phyloP scores from a whole-genome alignment of 371 early-diverging fungal species.

The Mucor mucedo region DNA sequence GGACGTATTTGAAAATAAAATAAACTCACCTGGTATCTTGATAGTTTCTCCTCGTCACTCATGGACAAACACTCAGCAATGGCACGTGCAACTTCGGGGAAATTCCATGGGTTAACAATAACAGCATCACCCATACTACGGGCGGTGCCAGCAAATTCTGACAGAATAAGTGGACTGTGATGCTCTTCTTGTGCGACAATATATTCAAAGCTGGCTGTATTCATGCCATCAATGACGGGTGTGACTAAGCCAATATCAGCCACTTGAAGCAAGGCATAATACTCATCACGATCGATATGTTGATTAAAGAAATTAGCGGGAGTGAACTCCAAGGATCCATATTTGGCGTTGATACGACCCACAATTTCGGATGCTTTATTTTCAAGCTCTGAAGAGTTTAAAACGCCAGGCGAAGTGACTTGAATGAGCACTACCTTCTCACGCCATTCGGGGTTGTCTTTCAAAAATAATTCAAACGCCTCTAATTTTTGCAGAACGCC shows the following conservation, averaged over 20 bases:
- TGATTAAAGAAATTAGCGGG: constrained; percentile 96
- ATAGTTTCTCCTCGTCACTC: constrained; percentile 76
- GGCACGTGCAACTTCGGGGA: constrained; percentile 87
- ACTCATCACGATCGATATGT: constrained; percentile 92
- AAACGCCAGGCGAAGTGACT: constrained; percentile 63
- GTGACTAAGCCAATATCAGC: constrained; percentile 97
- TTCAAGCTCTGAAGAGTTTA: constrained; percentile 71
- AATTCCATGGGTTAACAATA: constrained; percentile 98
- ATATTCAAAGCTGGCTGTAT: constrained; percentile 98
- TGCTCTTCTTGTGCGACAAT: constrained; percentile 95
- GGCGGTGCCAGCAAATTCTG: constrained; percentile 97
- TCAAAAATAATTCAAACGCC: constrained; percentile 93
- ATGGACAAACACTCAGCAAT: constrained; percentile 89
- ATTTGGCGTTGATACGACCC: constrained; percentile 89
- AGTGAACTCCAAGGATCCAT: constrained; percentile 91
- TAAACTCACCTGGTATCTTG: constrained; percentile 69
- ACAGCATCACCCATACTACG: constrained; percentile 87
- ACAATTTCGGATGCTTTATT: constrained; percentile 88
- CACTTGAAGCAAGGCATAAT: constrained; percentile 92
- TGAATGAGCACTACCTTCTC: constrained; percentile 92
- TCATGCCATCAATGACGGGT: constrained; percentile 98
- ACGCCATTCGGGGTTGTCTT: constrained; percentile 88
- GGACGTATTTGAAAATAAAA: neutral
- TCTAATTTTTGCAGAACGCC: constrained; percentile 97
- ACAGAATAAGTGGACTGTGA: constrained; percentile 90